Evolutionary conservation across 1,284 basidiomycete genomes (phyloP), one percentile per base, ranked within the genome.

Genomic region (Ganoderma resinaceum): DNA sequence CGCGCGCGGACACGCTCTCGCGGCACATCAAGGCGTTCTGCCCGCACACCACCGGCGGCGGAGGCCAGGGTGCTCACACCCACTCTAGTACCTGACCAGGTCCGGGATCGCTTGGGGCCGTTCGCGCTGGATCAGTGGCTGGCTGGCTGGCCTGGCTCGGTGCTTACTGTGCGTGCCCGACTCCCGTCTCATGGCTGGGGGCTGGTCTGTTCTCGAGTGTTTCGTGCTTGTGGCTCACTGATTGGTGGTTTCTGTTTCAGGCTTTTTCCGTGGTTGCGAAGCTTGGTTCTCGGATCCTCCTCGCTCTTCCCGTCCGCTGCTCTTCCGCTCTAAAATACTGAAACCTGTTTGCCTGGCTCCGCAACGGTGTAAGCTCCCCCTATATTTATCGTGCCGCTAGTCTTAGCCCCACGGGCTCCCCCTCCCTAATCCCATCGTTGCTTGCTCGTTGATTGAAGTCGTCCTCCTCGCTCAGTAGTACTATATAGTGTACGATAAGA

Each of bases 21-120:
- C 73, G 74, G n/a, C 74, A 75, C 67, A 71, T 75, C 43, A 73
- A 74, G 53, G 67, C 69, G 60, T 72, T 72, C 71, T 72, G 71
- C 63, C 71, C 66, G 33, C 61, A 70, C 61, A 62, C 70, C 16
- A 40, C 46, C n/a, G 46, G 55, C 35, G 49, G 53, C 31, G 46
- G 55, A 20, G 49, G 42, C 31, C 31, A 42, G 31, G 42, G 23
- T 31, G 23, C 59, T n/a, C 43, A 46, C 7, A 9, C n/a, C 8
- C 43, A 46, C 58, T 59, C 67, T 40, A 62, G 67, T 26, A 38
- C 31, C 63, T 65, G 63, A 57, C 23, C 37, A 12, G 37, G 11
- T 38, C 37, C 37, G 37, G 11, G 37, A 11, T 12, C 37, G 37
- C 2, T 11, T 38, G 37, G 37, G 37, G 37, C 14, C 9, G 9